Percentiles rank a stretch among this genome's conserved stretches.
Evolutionary conservation across 2,329 filamentous ascomycete species (phyloP).

Genomic region (Aspergillus neoniger): DNA sequence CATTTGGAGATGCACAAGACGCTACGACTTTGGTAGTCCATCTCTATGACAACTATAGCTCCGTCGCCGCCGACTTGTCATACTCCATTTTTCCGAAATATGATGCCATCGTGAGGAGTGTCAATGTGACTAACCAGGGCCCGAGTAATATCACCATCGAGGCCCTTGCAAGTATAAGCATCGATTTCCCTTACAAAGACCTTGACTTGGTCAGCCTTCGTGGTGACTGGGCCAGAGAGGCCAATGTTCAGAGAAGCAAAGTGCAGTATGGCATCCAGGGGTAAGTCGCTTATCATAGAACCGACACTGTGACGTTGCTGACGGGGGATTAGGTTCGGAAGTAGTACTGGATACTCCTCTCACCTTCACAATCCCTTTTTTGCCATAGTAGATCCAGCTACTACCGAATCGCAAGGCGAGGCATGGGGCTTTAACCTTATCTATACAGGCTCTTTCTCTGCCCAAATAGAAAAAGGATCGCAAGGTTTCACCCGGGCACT

Average conservation of each 20-base stretch:
- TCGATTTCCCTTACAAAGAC: conserved; percentile 62
- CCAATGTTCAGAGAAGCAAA: conserved; percentile 55
- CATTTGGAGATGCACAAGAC: conserved; percentile 58
- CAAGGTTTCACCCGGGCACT: conserved; percentile 63
- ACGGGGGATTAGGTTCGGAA: conserved; percentile 54
- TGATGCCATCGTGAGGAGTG: conserved; percentile 63
- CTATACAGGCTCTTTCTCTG: conserved; percentile 64
- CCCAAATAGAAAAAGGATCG: conserved; percentile 63
- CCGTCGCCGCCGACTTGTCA: conserved; percentile 59
- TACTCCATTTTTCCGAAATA: conserved; percentile 66
- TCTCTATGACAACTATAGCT: conserved; percentile 61
- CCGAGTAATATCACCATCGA: conserved; percentile 56
- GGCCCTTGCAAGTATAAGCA: conserved; percentile 61
- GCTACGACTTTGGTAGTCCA: conserved; percentile 62
- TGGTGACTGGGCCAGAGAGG: conserved; percentile 65
- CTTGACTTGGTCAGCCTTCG: conserved; percentile 63
- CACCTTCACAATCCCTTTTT: conserved; percentile 68
- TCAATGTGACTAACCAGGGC: conserved; percentile 62
- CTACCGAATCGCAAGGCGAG: conserved; percentile 63
- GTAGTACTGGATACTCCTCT: conserved; percentile 63
- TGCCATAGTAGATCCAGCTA: conserved; percentile 56
- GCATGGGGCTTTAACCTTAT: conserved; percentile 67
- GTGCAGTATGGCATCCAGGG: conserved; percentile 60
- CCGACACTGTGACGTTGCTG: no score
- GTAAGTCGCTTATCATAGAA: conserved; percentile 35